phyloP scores from a whole-genome alignment of 164 flowering plant genomes.

The Vitis rotundifolia region DNA sequence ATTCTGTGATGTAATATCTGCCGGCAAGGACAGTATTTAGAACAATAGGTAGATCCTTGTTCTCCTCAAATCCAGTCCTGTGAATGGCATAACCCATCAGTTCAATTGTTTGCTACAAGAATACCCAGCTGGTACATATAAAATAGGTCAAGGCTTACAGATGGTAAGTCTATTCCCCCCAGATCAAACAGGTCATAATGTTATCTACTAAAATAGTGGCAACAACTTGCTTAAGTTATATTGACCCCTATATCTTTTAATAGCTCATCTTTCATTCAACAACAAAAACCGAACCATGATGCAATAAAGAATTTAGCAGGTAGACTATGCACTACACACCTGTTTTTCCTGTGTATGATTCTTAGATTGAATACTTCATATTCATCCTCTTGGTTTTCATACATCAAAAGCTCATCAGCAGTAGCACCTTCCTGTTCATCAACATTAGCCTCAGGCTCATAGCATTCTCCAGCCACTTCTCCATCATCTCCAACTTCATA shows the following conservation, averaged over 20 bases:
- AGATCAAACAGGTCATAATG: not conserved
- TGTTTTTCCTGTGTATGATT: slow-evolving; percentile 89
- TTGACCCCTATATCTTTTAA: not conserved
- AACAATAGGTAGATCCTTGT: slow-evolving; percentile 79
- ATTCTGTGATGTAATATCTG: slow-evolving; percentile 80
- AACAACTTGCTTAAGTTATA: slow-evolving; percentile 2
- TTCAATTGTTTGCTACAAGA: slow-evolving; percentile 16
- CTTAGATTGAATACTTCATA: slow-evolving; percentile 78
- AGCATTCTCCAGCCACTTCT: slow-evolving; percentile 30
- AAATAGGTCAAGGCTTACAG: not conserved
- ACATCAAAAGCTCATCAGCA: slow-evolving; percentile 45
- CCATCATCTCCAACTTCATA: slow-evolving; percentile 26
- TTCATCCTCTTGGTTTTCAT: slow-evolving; percentile 50
- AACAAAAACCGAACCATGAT: slow-evolving; percentile 4
- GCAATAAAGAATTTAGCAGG: not conserved
- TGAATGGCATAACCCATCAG: slow-evolving; percentile 24
- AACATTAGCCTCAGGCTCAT: slow-evolving; percentile 26
- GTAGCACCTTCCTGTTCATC: slow-evolving; percentile 35
- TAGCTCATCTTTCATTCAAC: not conserved
- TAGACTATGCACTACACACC: slow-evolving; percentile 34
- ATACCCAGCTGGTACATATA: not conserved
- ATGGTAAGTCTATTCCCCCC: not conserved
- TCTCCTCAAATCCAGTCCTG: slow-evolving; percentile 98
- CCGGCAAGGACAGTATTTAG: slow-evolving; percentile 70
- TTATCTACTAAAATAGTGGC: not conserved